Evolutionary conservation across 2,329 filamentous ascomycete genomes (phyloP).

Genomic region (Penicillium sp.): DNA sequence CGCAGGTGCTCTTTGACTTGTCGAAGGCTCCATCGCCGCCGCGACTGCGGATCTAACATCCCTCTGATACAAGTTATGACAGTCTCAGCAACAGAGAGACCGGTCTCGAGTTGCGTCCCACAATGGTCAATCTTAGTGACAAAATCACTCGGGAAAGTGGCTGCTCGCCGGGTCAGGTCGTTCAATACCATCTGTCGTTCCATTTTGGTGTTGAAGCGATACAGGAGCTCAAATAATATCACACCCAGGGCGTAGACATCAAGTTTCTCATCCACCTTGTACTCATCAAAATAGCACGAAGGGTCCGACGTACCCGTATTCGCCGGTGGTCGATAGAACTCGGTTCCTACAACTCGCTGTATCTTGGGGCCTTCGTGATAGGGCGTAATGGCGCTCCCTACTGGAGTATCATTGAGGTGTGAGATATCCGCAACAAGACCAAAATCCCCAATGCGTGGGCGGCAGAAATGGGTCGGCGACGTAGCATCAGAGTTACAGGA

Average conservation of each 20-base stretch:
- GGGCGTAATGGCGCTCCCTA: conserved; percentile 22
- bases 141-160: conserved; percentile 41
- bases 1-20: conserved; percentile 39
- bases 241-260: conserved; percentile 65
- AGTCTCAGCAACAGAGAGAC: conserved; percentile 32
- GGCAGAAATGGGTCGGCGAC: conserved; percentile 46
- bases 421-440: conserved; percentile 62
- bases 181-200: conserved; percentile 49
- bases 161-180: conserved; percentile 37
- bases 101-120: conserved; percentile 25
- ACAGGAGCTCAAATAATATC: conserved; percentile 63
- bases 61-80: conserved; percentile 42
- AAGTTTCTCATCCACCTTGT: conserved; percentile 52
- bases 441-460: conserved; percentile 68
- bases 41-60: conserved; percentile 44
- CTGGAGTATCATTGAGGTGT: conserved; percentile 34
- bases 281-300: conserved; percentile 19
- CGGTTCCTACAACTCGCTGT: conserved; percentile 58
- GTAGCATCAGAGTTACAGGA: conserved; percentile 42
- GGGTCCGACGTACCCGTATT: conserved; percentile 13
- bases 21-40: conserved; percentile 40
- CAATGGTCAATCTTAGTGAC: conserved; percentile 39
- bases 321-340: conserved; percentile 60
- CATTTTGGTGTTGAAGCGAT: conserved; percentile 54
- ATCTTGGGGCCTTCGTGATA: conserved; percentile 24